Evolutionary conservation across 2,329 filamentous ascomycete species (phyloP).

Genomic region (Harringtonia lauricola): DNA sequence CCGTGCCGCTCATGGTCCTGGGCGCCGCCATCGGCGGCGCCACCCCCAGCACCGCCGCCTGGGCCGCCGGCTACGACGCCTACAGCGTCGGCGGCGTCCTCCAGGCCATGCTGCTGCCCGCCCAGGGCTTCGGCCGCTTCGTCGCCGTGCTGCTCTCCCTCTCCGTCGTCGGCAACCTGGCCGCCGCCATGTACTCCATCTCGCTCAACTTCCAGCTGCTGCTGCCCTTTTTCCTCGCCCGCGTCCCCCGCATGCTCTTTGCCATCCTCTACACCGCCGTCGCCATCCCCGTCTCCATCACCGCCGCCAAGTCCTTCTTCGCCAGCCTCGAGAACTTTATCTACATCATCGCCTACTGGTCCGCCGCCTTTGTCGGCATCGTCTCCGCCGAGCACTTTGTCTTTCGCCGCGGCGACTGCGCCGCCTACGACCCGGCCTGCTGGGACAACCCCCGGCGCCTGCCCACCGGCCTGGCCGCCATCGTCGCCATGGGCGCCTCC

Average conservation of each 20-base stretch:
- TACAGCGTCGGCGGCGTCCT: constrained; percentile 47
- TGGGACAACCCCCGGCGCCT: constrained; percentile 16
- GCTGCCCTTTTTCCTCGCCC: constrained; percentile 22
- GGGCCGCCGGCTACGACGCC: constrained; percentile 38
- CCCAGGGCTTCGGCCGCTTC: constrained; percentile 51
- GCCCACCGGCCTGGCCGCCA: constrained; percentile 17
- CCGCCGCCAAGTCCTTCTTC: constrained; percentile 27
- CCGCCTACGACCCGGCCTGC: constrained; percentile 11
- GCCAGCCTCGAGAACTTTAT: constrained; percentile 32
- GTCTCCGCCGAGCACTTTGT: constrained; percentile 21
- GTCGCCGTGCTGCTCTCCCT: constrained; percentile 47
- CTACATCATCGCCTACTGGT: constrained; percentile 34
- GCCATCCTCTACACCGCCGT: constrained; percentile 26
- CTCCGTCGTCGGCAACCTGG: constrained; percentile 47
- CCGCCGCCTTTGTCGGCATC: constrained; percentile 28
- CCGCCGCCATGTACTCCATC: constrained; percentile 49
- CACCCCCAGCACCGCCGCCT: constrained; percentile 38
- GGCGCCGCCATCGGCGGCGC: constrained; percentile 55
- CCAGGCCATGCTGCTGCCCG: constrained; percentile 45
- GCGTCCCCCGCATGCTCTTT: constrained; percentile 29
- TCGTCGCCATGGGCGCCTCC: constrained; percentile 11
- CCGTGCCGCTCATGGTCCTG: constrained; percentile 48
- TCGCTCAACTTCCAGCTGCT: constrained; percentile 48
- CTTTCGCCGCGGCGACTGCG: constrained; percentile 13
- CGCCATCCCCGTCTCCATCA: constrained; percentile 29